phyloP scores from a whole-genome alignment of 78 protist species.

The Monocercomonoides exilis region DNA sequence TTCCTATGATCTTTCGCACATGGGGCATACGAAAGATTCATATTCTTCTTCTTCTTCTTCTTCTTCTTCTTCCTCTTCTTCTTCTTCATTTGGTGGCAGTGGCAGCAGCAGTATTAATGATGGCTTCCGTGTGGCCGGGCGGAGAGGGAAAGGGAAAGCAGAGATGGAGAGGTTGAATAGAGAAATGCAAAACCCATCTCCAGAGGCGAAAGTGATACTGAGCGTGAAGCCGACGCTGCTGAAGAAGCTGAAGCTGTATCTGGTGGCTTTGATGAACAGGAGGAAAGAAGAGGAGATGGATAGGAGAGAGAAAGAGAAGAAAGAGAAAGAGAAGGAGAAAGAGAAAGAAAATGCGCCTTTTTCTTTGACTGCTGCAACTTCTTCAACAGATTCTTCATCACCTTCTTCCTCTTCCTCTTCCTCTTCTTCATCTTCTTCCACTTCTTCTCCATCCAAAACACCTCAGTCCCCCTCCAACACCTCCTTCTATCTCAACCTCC shows the following conservation, averaged over 20 bases:
- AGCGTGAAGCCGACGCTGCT: too few species aligned
- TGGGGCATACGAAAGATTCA: too few species aligned
- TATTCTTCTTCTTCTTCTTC: neutral
- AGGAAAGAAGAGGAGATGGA: too few species aligned
- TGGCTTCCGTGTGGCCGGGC: too few species aligned
- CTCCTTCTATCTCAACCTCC: neutral
- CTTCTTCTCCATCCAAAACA: neutral
- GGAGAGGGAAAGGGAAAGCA: too few species aligned
- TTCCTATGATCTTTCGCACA: too few species aligned
- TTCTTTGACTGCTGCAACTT: neutral
- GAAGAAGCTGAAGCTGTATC: too few species aligned
- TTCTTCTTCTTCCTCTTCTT: neutral
- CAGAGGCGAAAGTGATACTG: too few species aligned
- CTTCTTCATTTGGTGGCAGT: neutral
- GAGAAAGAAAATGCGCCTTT: neutral
- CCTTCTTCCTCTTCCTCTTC: neutral
- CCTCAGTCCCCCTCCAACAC: neutral
- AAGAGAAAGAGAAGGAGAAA: neutral
- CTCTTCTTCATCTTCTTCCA: neutral
- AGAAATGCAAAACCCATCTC: too few species aligned
- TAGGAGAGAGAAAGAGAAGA: neutral
- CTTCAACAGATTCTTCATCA: neutral
- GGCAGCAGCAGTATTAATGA: too few species aligned
- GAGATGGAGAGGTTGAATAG: too few species aligned
- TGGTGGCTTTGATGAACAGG: too few species aligned